Evolutionary conservation across 2,329 filamentous ascomycete genomes (phyloP), one percentile per base, ranked within the genome.

Genomic region (Xylariaceae sp.): DNA sequence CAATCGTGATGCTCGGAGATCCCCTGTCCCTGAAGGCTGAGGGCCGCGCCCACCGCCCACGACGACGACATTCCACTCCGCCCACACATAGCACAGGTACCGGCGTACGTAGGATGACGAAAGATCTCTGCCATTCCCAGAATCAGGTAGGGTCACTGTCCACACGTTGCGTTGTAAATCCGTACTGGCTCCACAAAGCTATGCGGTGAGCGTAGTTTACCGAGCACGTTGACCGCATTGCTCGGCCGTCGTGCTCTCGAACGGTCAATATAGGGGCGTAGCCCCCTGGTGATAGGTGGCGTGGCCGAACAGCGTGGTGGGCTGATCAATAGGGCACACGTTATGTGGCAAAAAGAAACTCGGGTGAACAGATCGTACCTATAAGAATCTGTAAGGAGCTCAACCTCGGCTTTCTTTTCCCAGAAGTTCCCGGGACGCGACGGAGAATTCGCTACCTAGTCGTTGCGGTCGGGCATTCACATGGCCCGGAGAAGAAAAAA

Each of bases 1-100:
- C 5, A 41, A 53, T 47, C 49, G 13, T 29, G 47, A 49, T 55
- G 26, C 26, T 48, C 29, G 3, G 18, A 40, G 30, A 55, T 48
- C 46, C 32, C 32, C 32, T n/a, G n/a, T n/a, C n/a, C n/a, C n/a
- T n/a, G n/a, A n/a, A n/a, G n/a, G n/a, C 29, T 34, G 32, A 16
- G 18, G 40, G 19, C 53, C 47, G 40, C 30, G 3, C 19, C 22
- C 22, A 13, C 41, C 22, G 41, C 41, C 41, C 22, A 43, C 21
- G 21, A 43, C 19, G 12, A 43, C 21, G 41, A 43, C 15, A 43
- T 16, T 5, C 15, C 16, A 43, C 18, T 2, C 15, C 8, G 5
- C 22, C 39, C 22, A 9, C 39, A 42, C 19, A 22, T 26, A 43
- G 18, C 18, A 12, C 10, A 10, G 18, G 19, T 3, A 10, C 19